These are phyloP conservation scores for Kwoniella europaea DNA, from an alignment of 768 basidiomycete genomes.

Conservation along the genomic window DNA sequence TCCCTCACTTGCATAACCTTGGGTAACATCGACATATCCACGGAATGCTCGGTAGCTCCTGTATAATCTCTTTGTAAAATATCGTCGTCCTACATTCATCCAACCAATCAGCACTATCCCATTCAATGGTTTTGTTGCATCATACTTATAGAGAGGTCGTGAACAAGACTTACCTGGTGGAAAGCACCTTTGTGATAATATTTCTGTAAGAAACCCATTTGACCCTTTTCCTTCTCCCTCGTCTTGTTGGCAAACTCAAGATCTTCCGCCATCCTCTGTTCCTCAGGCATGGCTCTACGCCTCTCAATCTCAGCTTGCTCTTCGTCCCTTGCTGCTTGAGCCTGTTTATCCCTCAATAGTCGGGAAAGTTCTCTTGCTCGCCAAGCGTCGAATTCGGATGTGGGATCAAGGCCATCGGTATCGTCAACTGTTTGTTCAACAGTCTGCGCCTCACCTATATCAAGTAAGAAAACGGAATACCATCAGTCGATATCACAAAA, in stretches of 20 bases:
- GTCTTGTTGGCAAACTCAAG: constrained; percentile 79
- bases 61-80: constrained; percentile 84
- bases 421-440: constrained; percentile 69
- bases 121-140: background rate
- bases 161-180: constrained; percentile 71
- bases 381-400: constrained; percentile 94
- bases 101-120: background rate
- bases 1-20: constrained; percentile 96
- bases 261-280: constrained; percentile 89
- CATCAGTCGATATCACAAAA: background rate
- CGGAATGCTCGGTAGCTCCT: constrained; percentile 81
- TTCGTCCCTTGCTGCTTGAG: constrained; percentile 74
- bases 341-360: constrained; percentile 93
- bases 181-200: constrained; percentile 99
- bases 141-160: background rate
- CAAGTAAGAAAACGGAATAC: background rate
- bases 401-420: constrained; percentile 87
- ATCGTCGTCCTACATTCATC: constrained; percentile 72
- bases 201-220: constrained; percentile 92
- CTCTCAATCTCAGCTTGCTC: constrained; percentile 91
- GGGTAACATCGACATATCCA: constrained; percentile 86
- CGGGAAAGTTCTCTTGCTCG: constrained; percentile 88
- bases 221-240: constrained; percentile 78
- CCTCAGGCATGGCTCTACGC: constrained; percentile 88
- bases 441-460: constrained; percentile 10